Percentiles rank a stretch among this genome's conserved stretches.
These are phyloP conservation scores for Prunus armeniaca DNA, from an alignment of 306 rosid genomes.

Conservation along the genomic window DNA sequence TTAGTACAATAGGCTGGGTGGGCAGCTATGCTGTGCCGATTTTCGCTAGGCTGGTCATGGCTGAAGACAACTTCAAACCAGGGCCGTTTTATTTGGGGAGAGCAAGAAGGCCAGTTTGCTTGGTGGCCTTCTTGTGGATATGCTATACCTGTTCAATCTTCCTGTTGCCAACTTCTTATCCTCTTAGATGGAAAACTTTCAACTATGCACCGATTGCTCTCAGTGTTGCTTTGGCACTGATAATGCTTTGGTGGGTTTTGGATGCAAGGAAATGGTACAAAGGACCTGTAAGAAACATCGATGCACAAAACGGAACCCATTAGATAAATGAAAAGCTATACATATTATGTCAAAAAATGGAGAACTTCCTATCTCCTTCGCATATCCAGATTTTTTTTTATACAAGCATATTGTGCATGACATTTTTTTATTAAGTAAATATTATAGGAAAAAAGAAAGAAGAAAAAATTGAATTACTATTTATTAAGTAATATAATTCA, in stretches of 20 bases:
- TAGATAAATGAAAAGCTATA: too few relatives aligned
- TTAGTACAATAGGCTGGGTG: conserved; percentile 25
- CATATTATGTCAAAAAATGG: too few relatives aligned
- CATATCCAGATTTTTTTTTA: too few relatives aligned
- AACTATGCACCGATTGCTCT: conserved; percentile 26
- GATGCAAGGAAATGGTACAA: conserved; percentile 39
- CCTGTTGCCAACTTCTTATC: conserved; percentile 20
- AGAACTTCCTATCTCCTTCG: too few relatives aligned
- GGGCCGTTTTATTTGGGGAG: conserved; percentile 29
- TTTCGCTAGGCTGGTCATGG: conserved; percentile 27
- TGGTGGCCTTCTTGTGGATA: conserved; percentile 25
- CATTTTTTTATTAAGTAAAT: too few relatives aligned
- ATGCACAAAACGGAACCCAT: not conserved
- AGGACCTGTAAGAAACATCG: conserved; percentile 39
- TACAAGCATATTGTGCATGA: too few relatives aligned
- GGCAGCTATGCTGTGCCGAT: conserved; percentile 30
- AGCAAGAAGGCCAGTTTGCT: conserved; percentile 28
- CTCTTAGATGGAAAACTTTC: conserved; percentile 24
- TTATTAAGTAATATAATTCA: too few relatives aligned
- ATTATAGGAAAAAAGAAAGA: too few relatives aligned
- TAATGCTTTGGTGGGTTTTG: conserved; percentile 27
- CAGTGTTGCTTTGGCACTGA: conserved; percentile 8
- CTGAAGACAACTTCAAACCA: conserved; percentile 25
- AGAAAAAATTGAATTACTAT: too few relatives aligned
- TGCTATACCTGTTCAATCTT: conserved; percentile 31